Evolutionary conservation across 352 stramenopile genomes (phyloP).

Genomic region (Pythium oligandrum): DNA sequence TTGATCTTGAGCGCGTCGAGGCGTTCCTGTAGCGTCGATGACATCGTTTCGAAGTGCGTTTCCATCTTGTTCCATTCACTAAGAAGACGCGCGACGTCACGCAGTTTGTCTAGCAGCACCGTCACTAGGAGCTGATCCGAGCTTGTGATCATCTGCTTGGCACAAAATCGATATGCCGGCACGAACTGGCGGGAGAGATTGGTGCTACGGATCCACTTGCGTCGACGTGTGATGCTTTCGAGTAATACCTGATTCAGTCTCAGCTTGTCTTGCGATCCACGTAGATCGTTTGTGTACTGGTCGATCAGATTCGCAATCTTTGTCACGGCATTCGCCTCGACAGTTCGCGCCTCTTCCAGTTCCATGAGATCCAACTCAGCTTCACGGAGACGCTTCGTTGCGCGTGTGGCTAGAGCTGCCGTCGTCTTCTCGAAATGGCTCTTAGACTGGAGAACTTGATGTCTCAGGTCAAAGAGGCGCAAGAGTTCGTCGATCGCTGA

Average conservation of each 20-base stretch:
- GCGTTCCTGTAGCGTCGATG: constrained; percentile 38
- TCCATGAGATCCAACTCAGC: constrained; percentile 59
- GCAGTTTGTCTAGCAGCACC: constrained; percentile 66
- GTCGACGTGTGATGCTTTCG: constrained; percentile 56
- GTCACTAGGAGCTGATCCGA: constrained; percentile 73
- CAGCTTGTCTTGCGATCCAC: constrained; percentile 48
- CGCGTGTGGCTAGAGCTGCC: constrained; percentile 37
- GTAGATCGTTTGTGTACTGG: constrained; percentile 50
- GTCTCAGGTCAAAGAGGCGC: constrained; percentile 67
- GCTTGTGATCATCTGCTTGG: constrained; percentile 62
- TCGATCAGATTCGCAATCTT: constrained; percentile 49
- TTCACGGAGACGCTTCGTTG: constrained; percentile 45
- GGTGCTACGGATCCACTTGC: constrained; percentile 54
- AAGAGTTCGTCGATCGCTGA: constrained; percentile 68
- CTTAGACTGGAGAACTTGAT: constrained; percentile 67
- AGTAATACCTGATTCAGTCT: constrained; percentile 53
- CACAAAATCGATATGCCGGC: constrained; percentile 58
- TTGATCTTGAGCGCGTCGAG: constrained; percentile 30
- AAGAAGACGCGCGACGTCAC: constrained; percentile 42
- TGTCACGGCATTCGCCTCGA: constrained; percentile 35
- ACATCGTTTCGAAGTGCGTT: constrained; percentile 61
- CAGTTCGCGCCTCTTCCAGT: constrained; percentile 41
- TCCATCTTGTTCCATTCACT: constrained; percentile 80
- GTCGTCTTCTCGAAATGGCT: constrained; percentile 64
- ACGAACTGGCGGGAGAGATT: constrained; percentile 67